Base-by-base conservation (phyloP, 805 yeast genomes). In the Yarrowia deformans region DNA sequence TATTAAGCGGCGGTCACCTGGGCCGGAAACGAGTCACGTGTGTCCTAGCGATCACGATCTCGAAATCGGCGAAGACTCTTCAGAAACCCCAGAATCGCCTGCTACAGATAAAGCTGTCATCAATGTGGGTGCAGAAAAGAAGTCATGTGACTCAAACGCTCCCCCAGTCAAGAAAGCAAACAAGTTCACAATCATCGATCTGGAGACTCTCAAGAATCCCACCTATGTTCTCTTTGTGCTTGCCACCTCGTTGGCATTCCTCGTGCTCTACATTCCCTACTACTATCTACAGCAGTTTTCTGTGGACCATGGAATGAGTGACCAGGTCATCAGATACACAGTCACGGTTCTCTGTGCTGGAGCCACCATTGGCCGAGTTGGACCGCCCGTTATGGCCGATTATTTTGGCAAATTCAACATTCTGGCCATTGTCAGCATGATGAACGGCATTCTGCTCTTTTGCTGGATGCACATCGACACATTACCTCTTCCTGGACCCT, bases 361-460 rank as follows among this genome's bases (percentile, higher is more conserved):
- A 12, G 73, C 85, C 70, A 74, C 80, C 1, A 73, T 85, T 45
- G 88, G 88, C 5, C 77, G 89, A 58, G 80, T 86, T 4, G 70
- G 75, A 8, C 80, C 86, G 42, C 87, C 87, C 0, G 71, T 77
- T 48, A 18, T 81, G 16, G 87, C 84, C 19, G 88, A 85, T 72
- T 74, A 71, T 18, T 61, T 79, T 43, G 89, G 89, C 4, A 76
- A 86, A 50, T 73, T 79, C 69, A 85, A 84, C 58, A 74, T 76
- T n/a, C 72, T 78, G 23, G 70, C 76, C 40, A 75, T 80, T 5
- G 75, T 75, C 43, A 71, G 75, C 5, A 34, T 74, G 48, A 29
- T 78, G 46, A 67, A 79, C 18, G 81, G 81, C 3, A 69, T 80
- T 10, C 70, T 77, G n/a, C 78, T 71, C 16, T 70, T 77, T 23